Evolutionary conservation across 495 filamentous ascomycete genomes (phyloP).

Genomic region (Extremus antarcticus): DNA sequence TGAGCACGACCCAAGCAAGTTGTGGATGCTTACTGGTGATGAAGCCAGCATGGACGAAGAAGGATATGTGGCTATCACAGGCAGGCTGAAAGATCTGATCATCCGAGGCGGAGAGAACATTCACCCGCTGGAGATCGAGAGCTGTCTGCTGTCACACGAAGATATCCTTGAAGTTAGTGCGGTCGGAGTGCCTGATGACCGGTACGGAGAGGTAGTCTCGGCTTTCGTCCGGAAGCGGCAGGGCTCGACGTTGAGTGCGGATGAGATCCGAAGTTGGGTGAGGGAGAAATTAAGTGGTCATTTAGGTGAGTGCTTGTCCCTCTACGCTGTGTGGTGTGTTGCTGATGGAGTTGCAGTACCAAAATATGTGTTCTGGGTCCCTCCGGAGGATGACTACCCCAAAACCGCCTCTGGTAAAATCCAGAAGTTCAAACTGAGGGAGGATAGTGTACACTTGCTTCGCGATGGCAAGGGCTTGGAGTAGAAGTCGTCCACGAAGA

Average conservation of each 20-base stretch:
- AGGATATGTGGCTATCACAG: constrained; percentile 55
- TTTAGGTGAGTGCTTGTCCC: constrained; percentile 43
- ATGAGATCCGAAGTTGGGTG: constrained; percentile 64
- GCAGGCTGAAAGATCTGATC: constrained; percentile 81
- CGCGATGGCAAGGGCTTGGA: constrained; percentile 26
- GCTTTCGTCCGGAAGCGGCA: constrained; percentile 60
- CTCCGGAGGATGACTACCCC: constrained; percentile 66
- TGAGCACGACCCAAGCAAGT: constrained; percentile 37
- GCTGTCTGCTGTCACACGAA: constrained; percentile 66
- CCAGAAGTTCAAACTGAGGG: constrained; percentile 82
- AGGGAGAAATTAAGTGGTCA: constrained; percentile 59
- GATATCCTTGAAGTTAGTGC: constrained; percentile 63
- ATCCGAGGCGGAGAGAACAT: constrained; percentile 95
- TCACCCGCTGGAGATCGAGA: constrained; percentile 88
- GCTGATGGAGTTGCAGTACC: constrained; percentile 44
- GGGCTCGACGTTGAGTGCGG: constrained; percentile 30
- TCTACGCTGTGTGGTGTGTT: neutral
- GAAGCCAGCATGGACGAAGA: constrained; percentile 76
- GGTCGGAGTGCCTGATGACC: constrained; percentile 72
- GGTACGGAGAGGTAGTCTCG: constrained; percentile 77
- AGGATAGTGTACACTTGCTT: constrained; percentile 44
- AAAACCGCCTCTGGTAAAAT: constrained; percentile 97
- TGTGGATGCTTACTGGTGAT: constrained; percentile 80
- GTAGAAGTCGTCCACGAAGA: no score
- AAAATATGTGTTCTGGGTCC: constrained; percentile 80